Conservation (phyloP, 169 alveolate species). For the Cystoisospora suis region DNA sequence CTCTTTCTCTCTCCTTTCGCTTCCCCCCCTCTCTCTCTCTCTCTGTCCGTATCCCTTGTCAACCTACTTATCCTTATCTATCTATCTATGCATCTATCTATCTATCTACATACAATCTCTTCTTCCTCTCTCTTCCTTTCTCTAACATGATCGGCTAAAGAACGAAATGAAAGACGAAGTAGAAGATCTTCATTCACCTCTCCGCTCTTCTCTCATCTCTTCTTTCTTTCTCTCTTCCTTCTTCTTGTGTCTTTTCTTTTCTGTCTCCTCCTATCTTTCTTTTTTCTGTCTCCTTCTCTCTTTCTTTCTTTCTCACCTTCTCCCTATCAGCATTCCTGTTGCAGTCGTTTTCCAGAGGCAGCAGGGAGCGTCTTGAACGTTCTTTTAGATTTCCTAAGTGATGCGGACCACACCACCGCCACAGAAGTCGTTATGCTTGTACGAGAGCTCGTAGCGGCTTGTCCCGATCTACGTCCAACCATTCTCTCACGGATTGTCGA, state of each 20-base stretch:
- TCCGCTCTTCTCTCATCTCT: too few species aligned
- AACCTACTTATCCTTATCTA: neutral
- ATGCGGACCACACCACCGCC: neutral
- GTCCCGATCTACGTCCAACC: neutral
- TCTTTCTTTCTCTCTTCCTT: neutral
- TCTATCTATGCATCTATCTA: neutral
- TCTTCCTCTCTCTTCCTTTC: too few species aligned
- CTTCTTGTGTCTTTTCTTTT: neutral
- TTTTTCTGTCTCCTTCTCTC: neutral
- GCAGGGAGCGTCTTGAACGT: constrained; percentile 23
- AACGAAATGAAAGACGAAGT: too few species aligned
- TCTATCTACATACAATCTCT: too few species aligned
- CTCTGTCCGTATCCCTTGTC: too few species aligned
- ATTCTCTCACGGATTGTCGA: constrained; percentile 24
- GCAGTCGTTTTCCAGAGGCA: constrained; percentile 38
- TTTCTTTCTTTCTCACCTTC: neutral
- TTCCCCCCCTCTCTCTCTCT: too few species aligned
- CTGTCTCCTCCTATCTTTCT: neutral
- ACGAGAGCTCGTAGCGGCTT: constrained; percentile 21
- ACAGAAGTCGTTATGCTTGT: constrained; percentile 21
- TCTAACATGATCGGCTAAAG: too few species aligned
- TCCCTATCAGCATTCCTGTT: neutral
- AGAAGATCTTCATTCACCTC: too few species aligned
- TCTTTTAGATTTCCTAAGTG: constrained; percentile 23
- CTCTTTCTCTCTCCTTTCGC: too few species aligned